phyloP scores from a whole-genome alignment of 306 rosid species.

The Adenanthera pavonina region DNA sequence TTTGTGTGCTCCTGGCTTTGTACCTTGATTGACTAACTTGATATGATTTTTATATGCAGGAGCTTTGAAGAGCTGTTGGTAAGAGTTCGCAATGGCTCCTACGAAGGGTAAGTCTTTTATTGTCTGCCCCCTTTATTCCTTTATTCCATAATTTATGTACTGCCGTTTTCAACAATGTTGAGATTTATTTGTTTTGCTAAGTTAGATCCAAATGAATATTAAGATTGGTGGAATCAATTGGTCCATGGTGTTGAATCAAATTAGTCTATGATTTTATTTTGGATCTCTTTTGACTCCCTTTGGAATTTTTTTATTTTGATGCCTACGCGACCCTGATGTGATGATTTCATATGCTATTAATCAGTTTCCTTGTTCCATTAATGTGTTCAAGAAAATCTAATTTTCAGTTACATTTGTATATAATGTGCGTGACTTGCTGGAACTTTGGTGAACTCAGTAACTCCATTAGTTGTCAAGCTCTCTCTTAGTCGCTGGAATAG shows the following conservation, averaged over 20 bases:
- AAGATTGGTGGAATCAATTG: background rate
- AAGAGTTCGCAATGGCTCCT: slow-evolving; percentile 46
- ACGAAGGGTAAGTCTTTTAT: slow-evolving; percentile 38
- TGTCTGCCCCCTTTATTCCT: background rate
- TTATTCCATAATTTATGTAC: background rate
- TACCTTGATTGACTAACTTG: background rate
- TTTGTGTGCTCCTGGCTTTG: background rate
- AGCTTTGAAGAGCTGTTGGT: slow-evolving; percentile 15
- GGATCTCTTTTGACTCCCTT: background rate
- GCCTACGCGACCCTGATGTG: background rate
- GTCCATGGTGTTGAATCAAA: background rate
- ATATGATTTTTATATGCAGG: slow-evolving; percentile 30
- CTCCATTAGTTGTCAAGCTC: background rate
- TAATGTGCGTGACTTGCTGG: slow-evolving; percentile 2
- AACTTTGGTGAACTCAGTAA: background rate
- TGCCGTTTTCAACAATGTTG: background rate
- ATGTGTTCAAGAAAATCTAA: background rate
- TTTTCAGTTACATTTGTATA: background rate
- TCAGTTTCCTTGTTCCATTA: background rate
- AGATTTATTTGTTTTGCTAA: background rate
- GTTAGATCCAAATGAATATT: background rate
- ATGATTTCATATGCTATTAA: background rate
- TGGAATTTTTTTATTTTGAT: background rate
- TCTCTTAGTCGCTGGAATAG: background rate
- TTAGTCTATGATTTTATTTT: background rate